phyloP scores from a whole-genome alignment of 306 rosid genomes.

The Prunus kanzakura region DNA sequence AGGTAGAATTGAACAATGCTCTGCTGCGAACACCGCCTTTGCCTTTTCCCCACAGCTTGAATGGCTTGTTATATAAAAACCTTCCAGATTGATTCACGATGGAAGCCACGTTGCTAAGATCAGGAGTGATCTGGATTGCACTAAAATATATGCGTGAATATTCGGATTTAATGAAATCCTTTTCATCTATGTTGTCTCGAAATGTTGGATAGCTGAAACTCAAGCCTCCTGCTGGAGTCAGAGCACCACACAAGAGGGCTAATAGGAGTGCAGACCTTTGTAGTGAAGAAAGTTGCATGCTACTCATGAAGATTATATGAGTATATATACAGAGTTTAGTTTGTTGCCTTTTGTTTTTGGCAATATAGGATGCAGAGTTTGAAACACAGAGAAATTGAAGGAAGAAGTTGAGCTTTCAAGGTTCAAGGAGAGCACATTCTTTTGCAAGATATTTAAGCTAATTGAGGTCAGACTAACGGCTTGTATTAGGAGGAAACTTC shows the following conservation, averaged over 20 bases:
- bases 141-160: neutral
- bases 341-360: too few relatives aligned
- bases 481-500: neutral
- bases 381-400: neutral
- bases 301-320: neutral
- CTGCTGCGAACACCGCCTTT: neutral
- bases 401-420: neutral
- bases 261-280: neutral
- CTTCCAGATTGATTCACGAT: constrained; percentile 28
- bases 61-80: constrained; percentile 8
- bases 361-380: neutral
- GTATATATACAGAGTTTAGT: too few relatives aligned
- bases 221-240: constrained; percentile 12
- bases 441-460: neutral
- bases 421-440: neutral
- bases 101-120: neutral
- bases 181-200: neutral
- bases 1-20: constrained; percentile 36
- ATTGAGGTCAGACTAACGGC: neutral
- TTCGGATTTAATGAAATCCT: neutral
- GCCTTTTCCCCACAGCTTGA: constrained; percentile 20
- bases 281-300: neutral
- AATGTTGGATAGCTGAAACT: constrained; percentile 25
- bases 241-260: neutral
- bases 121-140: constrained; percentile 39